A percentile compares a stretch with the other conserved stretches of the same genome.
Conservation (phyloP, 768 basidiomycete species). For the Tubosaeta sp. region DNA sequence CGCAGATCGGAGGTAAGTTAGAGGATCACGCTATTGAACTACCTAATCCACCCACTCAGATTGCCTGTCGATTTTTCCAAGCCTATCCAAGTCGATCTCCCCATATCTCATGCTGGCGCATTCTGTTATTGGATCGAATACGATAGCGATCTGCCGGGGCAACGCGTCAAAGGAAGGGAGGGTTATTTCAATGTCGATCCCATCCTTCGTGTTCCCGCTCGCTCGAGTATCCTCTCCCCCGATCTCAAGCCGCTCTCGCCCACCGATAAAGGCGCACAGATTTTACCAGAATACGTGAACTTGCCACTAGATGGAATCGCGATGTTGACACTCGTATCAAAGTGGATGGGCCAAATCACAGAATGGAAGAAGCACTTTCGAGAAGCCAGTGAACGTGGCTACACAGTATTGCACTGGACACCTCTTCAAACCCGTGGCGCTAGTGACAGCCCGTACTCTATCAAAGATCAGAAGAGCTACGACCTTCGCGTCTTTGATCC, state of each 20-base stretch:
- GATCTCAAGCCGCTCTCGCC: conserved; percentile 50
- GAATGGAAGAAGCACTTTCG: conserved; percentile 78
- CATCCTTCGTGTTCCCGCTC: conserved; percentile 67
- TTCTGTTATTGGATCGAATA: conserved; percentile 96
- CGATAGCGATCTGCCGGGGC: conserved; percentile 53
- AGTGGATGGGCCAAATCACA: conserved; percentile 91
- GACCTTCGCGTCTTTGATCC: conserved; percentile 67
- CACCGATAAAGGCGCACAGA: conserved; percentile 45
- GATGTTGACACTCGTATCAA: conserved; percentile 88
- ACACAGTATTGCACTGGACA: conserved; percentile 98
- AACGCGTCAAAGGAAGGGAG: conserved; percentile 74
- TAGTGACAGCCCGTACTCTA: conserved; percentile 91
- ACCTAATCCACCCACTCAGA: conserved; percentile 38
- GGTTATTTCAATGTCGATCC: conserved; percentile 98
- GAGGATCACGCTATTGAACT: not conserved
- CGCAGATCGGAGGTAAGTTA: conserved; percentile 66
- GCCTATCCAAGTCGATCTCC: conserved; percentile 89
- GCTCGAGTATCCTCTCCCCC: conserved; percentile 66
- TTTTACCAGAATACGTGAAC: conserved; percentile 52
- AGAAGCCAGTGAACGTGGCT: conserved; percentile 84
- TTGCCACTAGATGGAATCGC: conserved; percentile 85
- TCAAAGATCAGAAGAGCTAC: conserved; percentile 80
- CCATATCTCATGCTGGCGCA: conserved; percentile 94
- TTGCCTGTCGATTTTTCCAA: conserved; percentile 85
- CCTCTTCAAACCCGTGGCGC: conserved; percentile 90